Base-by-base conservation (phyloP, 2,329 filamentous ascomycete species). In the Xylaria sp. region DNA sequence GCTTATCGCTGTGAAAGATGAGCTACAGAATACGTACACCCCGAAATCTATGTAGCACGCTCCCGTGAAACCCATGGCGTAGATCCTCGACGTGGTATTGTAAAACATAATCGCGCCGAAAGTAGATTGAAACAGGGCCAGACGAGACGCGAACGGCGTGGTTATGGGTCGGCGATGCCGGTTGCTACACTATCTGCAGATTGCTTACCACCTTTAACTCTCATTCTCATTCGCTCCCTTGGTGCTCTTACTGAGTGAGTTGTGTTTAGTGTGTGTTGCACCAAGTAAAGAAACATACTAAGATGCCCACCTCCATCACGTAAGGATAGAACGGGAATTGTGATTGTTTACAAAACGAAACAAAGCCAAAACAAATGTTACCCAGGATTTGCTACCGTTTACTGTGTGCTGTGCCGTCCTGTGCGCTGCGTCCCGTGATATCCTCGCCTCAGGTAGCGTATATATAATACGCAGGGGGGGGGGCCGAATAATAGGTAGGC, bases 81-180 rank as follows among this genome's bases (percentile, higher is more conserved):
- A 59, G 25, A 63, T 67, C 64, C 45, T 52, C 57, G 32, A 25
- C 57, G 6, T n/a, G 34, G 36, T 20, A 50, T 58, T 12, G 60
- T 34, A 46, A 30, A 30, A 30, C 60, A 60, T 25, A 28, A 59
- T 50, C 15, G 43, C n/a, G 32, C 65, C 53, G 28, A 45, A 32
- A 41, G 23, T 48, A 46, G 28, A 59, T 41, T 34, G 41, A 52
- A 57, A 58, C 46, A 25, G 39, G 43, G 45, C 58, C 30, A 58
- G 53, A 52, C 36, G 52, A 50, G 45, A 45, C 50, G 46, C 20
- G 20, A 43, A 34, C 46, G 60, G 28, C 48, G 39, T 45, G 15
- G 20, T 52, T 41, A 30, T 60, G 50, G 50, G 32, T 61, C 67
- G 67, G 67, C 65, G 57, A 59, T 48, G 57, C 67, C 67, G 67